Percentiles rank a stretch among this genome's conserved stretches.
phyloP scores from a whole-genome alignment of 768 basidiomycete genomes.

The Tephrocybe sp. region DNA sequence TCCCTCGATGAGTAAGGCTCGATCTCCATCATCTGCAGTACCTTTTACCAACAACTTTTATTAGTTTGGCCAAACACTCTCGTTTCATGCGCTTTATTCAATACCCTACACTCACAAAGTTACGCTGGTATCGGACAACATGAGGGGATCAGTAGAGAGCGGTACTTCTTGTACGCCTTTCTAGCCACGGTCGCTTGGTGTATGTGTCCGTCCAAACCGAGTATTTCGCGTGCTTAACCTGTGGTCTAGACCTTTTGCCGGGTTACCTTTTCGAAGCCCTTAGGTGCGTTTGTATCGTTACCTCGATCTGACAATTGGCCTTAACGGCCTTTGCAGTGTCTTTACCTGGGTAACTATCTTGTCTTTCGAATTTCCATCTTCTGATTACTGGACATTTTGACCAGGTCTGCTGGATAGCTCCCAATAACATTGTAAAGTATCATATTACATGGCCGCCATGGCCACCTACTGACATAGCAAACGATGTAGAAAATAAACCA shows the following conservation, averaged over 20 bases:
- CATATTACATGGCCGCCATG: not conserved
- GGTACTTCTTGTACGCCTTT: slow-evolving; percentile 58
- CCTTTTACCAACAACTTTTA: not conserved
- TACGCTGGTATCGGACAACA: slow-evolving; percentile 54
- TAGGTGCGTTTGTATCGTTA: slow-evolving; percentile 31
- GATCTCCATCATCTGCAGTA: not conserved
- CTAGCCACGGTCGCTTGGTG: slow-evolving; percentile 43
- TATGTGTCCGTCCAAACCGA: slow-evolving; percentile 18
- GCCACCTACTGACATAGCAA: not conserved
- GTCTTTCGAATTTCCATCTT: not conserved
- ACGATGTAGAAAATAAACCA: slow-evolving; percentile 47
- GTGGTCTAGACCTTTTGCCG: slow-evolving; percentile 48
- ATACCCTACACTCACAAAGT: slow-evolving; percentile 65
- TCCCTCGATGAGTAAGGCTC: slow-evolving; percentile 54
- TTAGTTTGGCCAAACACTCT: slow-evolving; percentile 75
- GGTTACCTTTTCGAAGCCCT: slow-evolving; percentile 62
- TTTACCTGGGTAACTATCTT: slow-evolving; percentile 43
- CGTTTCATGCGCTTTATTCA: slow-evolving; percentile 69
- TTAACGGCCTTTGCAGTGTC: slow-evolving; percentile 25
- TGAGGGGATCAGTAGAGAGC: slow-evolving; percentile 54
- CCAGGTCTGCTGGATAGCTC: slow-evolving; percentile 66
- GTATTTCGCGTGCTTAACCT: not conserved
- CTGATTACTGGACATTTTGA: slow-evolving; percentile 22
- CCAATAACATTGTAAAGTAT: slow-evolving; percentile 49
- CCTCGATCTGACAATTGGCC: not conserved